Base-by-base conservation (phyloP, 2,329 filamentous ascomycete genomes). In the Lachnellula cervina region DNA sequence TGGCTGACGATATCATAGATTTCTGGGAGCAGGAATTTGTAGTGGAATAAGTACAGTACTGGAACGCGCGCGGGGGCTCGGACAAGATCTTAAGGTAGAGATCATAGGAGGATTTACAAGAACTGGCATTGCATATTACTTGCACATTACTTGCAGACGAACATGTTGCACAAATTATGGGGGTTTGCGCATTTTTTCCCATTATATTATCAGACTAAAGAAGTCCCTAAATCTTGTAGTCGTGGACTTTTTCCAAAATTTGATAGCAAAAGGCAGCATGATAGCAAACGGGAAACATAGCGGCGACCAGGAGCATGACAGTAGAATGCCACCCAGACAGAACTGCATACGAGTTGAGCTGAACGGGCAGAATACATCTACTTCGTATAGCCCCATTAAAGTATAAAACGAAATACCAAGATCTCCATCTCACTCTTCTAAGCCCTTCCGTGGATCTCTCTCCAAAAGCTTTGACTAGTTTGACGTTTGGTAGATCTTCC, bases 1-100 rank as follows among this genome's bases (percentile, higher is more conserved):
- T 53, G 14, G 61, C 59, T 9, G 59, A 64, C 23, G 61, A 68
- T 42, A 55, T 69, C n/a, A 62, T 68, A 25, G 59, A 56, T 5
- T 70, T 71, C 58, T 70, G 68, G 68, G 55, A 58, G 28, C 48
- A 63, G 21, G 68, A 70, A 46, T 62, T 62, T 45, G 37, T 68
- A 46, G 51, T 56, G 25, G 61, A 65, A 35, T 64, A 37, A 57
- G 14, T 28, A 13, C 44, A 57, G 14, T 28, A 13, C 44, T 17
- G 44, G 5, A 28, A 43, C n/a, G 17, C 17, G 34, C 17, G n/a
- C n/a, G n/a, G n/a, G n/a, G n/a, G n/a, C n/a, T n/a, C n/a, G 19
- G 48, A 14, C 44, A 47, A 17, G 44, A 34, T 13, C 19, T 19
- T 9, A 32, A 32, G 9, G 28, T 9, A 11, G 28, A 32, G 28